phyloP scores from a whole-genome alignment of 352 stramenopile species.

The Pythium sp. region DNA sequence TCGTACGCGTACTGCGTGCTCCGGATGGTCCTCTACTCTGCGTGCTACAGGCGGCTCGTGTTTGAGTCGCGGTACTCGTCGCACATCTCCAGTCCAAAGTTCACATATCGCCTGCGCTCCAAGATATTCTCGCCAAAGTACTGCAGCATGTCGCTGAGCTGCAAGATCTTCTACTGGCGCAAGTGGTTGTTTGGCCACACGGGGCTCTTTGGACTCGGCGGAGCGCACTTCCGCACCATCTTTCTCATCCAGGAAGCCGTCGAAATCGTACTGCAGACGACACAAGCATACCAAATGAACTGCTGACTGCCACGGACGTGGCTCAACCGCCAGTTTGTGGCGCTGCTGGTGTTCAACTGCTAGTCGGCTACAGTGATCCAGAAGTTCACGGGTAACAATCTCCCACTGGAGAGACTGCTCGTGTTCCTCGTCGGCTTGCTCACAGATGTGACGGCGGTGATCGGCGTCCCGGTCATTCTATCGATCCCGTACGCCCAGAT shows the following conservation, averaged over 20 bases:
- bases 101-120: background rate
- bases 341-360: constrained; percentile 22
- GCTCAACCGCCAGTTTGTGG: constrained; percentile 17
- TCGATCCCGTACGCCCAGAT: too few species aligned
- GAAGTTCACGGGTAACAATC: constrained; percentile 2
- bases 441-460: constrained; percentile 20
- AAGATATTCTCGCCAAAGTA: constrained; percentile 5
- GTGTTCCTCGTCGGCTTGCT: constrained; percentile 13
- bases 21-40: background rate
- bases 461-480: constrained; percentile 19
- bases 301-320: constrained; percentile 8
- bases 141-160: background rate
- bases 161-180: constrained; percentile 16
- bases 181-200: constrained; percentile 19
- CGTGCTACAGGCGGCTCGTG: constrained; percentile 8
- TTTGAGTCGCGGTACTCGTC: constrained; percentile 9
- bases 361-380: constrained; percentile 20
- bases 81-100: constrained; percentile 7
- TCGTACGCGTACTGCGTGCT: background rate
- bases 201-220: constrained; percentile 23
- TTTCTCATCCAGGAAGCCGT: constrained; percentile 23
- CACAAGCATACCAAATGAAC: constrained; percentile 26
- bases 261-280: constrained; percentile 28
- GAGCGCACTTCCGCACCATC: constrained; percentile 22
- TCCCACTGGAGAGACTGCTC: constrained; percentile 18